Percentiles rank a stretch among this genome's conserved stretches.
These are phyloP conservation scores for Kappamyces sp. DNA, from an alignment of 192 early-diverging fungal species.

Conservation along the genomic window DNA sequence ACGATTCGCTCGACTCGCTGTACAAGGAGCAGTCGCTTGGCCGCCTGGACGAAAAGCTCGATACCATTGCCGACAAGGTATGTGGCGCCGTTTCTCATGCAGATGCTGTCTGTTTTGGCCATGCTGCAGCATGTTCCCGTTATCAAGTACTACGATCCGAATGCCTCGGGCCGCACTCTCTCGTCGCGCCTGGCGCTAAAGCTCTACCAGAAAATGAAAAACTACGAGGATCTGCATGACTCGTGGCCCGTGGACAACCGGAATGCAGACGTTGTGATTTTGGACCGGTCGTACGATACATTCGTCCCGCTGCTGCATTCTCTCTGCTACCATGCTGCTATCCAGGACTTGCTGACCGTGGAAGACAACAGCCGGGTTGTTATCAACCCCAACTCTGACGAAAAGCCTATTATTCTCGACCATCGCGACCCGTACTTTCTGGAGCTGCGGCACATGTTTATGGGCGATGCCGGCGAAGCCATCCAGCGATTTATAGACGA, in stretches of 20 bases:
- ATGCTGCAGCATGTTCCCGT: conserved; percentile 8
- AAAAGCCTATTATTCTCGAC: conserved; percentile 20
- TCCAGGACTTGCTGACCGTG: conserved; percentile 70
- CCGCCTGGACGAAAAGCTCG: background rate
- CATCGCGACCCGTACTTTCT: conserved; percentile 54
- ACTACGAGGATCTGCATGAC: conserved; percentile 21
- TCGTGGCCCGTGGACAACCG: conserved; percentile 17
- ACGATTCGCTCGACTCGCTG: conserved; percentile 6
- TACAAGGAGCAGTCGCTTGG: background rate
- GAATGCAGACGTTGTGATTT: conserved; percentile 30
- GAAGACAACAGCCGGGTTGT: conserved; percentile 57
- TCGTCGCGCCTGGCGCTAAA: conserved; percentile 30
- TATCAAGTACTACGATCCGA: conserved; percentile 15
- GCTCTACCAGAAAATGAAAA: conserved; percentile 17
- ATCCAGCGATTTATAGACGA: conserved; percentile 20
- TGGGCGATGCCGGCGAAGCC: conserved; percentile 26
- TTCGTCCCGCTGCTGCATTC: conserved; percentile 34
- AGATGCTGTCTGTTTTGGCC: conserved; percentile 7
- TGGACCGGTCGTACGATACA: conserved; percentile 36
- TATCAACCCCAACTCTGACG: conserved; percentile 7
- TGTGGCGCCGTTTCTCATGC: background rate
- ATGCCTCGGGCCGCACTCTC: conserved; percentile 18
- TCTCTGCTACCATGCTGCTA: conserved; percentile 67
- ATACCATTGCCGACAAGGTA: conserved; percentile 16
- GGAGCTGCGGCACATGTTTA: conserved; percentile 31